phyloP scores from a whole-genome alignment of 345 rosid genomes.

The Gossypium rotundifolium region DNA sequence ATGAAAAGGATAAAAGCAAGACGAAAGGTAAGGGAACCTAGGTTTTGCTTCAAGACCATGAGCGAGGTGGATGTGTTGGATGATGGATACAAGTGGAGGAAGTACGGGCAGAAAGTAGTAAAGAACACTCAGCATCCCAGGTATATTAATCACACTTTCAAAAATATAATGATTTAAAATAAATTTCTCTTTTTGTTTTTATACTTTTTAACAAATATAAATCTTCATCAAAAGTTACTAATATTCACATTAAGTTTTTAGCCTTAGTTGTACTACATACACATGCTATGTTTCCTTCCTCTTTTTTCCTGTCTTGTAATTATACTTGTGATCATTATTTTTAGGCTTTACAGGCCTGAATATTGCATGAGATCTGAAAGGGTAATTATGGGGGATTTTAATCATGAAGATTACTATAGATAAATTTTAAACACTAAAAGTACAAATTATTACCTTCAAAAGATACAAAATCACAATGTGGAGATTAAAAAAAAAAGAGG shows the following conservation, averaged over 20 bases:
- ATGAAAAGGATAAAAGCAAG: constrained; percentile 80
- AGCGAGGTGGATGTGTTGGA: constrained; percentile 94
- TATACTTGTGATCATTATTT: constrained; percentile 19
- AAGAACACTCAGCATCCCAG: constrained; percentile 99
- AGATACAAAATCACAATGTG: constrained; percentile 20
- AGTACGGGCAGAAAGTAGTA: constrained; percentile 98
- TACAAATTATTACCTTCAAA: constrained; percentile 30
- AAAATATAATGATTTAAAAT: not conserved
- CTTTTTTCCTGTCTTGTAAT: constrained; percentile 6
- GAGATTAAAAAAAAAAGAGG: constrained; percentile 9
- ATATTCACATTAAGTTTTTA: constrained; percentile 14
- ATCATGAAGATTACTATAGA: constrained; percentile 5
- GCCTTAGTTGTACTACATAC: constrained; percentile 25
- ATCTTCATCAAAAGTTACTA: constrained; percentile 5
- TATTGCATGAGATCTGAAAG: constrained; percentile 21
- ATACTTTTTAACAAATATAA: not conserved
- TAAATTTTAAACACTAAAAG: constrained; percentile 30
- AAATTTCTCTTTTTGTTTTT: not conserved
- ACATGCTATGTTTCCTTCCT: constrained; percentile 22
- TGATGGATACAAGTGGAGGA: constrained; percentile 98
- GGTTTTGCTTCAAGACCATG: constrained; percentile 97
- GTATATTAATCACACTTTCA: constrained; percentile 24
- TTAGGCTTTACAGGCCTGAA: constrained; percentile 26
- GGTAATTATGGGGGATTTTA: not conserved
- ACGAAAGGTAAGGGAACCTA: constrained; percentile 91